These are phyloP conservation scores for Metarhizium robertsii DNA, from an alignment of 2,329 filamentous ascomycete species.

Conservation along the genomic window DNA sequence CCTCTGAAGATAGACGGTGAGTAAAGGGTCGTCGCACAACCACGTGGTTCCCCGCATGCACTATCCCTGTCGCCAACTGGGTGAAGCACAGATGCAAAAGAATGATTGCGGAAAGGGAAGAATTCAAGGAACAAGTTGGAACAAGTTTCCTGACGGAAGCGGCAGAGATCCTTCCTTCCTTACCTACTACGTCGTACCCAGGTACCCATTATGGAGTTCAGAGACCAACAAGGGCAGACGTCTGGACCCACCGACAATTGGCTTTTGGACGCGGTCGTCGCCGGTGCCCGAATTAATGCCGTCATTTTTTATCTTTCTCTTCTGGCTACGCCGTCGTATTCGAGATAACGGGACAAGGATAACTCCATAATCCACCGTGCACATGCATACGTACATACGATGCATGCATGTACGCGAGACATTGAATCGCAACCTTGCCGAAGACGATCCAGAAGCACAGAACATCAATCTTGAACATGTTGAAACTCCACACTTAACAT, in stretches of 20 bases:
- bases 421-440: no score
- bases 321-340: no score
- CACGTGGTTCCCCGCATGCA: not conserved
- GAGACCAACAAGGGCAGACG: not conserved
- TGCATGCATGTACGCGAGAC: no score
- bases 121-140: no score
- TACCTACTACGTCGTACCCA: no score
- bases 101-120: not conserved
- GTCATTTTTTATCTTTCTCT: no score
- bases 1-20: not conserved
- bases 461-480: not conserved
- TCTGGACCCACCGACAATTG: not conserved
- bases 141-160: no score
- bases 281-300: constrained; percentile 8
- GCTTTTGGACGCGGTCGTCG: constrained; percentile 9
- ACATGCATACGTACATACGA: no score
- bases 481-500: not conserved
- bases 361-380: no score
- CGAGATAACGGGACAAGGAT: no score
- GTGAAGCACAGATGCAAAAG: not conserved
- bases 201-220: not conserved
- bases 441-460: no score
- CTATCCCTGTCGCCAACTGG: not conserved
- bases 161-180: no score
- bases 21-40: not conserved